Evolutionary conservation across 2,329 filamentous ascomycete genomes (phyloP), one percentile per base, ranked within the genome.

Genomic region (Metarhizium humberi): DNA sequence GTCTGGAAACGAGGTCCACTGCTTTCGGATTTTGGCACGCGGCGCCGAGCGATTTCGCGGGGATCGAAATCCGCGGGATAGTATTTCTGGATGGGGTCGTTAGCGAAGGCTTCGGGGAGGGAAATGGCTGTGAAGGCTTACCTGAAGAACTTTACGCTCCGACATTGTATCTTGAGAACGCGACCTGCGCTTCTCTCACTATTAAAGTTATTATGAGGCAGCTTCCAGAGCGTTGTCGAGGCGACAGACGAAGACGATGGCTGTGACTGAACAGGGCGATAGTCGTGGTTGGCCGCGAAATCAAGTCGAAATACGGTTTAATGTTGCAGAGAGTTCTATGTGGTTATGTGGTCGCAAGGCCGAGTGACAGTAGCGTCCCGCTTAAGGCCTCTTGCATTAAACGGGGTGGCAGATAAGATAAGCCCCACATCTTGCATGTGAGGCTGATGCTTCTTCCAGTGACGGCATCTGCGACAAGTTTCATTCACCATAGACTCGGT

Each of bases 61-160:
- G 92, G 92, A 71, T 99, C 94, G 72, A 97, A 99, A 70, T 97
- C 90, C 76, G 72, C 88, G 72, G 82, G 82, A 64, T 79, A 84
- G 69, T 82, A 82, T 67, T 82, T 82, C 59, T 75, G 71, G 3
- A 46, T 25, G 2, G 32, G 18, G 16, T 4, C 5, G 55, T 58
- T 40, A 57, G 43, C 32, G n/a, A 46, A 36, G 29, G 36, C 10
- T 11, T 32, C 1, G 38, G 30, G 30, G 29, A n/a, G 29, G 18
- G 38, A 13, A 11, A 30, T 30, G 6, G 7, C 6, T 16, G 50
- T 8, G 4, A 10, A 6, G 46, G 50, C 59, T 18, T 59, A 65
- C 64, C 62, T 69, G 64, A 72, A 91, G 78, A 51, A 92, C 89
- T 74, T 94, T 94, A 65, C 89, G 84, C 75, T 95, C 90, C 62